Base-by-base conservation (phyloP, 176 grass and related monocot species). In the Rhipidocladum racemiflorum region DNA sequence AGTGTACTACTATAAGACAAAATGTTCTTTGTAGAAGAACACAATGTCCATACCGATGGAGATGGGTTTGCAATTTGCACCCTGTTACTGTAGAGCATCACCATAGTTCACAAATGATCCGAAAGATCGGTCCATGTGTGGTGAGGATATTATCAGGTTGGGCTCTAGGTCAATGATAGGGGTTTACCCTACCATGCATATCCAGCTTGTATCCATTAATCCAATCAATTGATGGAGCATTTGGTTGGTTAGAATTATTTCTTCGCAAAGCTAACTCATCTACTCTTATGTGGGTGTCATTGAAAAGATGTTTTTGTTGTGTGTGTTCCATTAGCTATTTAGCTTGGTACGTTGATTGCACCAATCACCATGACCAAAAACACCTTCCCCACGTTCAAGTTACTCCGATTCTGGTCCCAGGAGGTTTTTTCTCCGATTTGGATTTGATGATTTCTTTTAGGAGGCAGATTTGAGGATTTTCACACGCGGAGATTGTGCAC, bases 131-230 rank as follows among this genome's bases (percentile, higher is more conserved):
- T 9, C 73, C 34, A 25, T 57, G 32, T 78, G 72, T 85, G 75
- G 9, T 70, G 61, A 70, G 48, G 55, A 79, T 62, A 81, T 7
- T 81, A 39, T 81, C 72, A 85, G 76, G 82, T 81, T 68, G 65
- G 70, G 85, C 16, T 27, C 63, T 61, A 77, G 72, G 72, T 81
- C 82, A 89, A 85, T 81, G 70, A 85, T 81, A 64, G 55, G 65
- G 55, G 39, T 40, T 72, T 72, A 44, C 64, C 87, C 83, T 84
- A 88, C 81, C 86, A 74, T 85, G 46, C 60, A 65, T 65, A 23
- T 81, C 83, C 83, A 89, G 77, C 83, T 70, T 82, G 83, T 64
- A 77, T 24, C 83, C 85, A 77, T 72, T 77, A 65, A 71, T 55
- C 72, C 65, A 71, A 54, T 76, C 53, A 30, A 51, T 13, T 51